Conservation (phyloP, 148 eudicot genomes). For the Silene uniflora region DNA sequence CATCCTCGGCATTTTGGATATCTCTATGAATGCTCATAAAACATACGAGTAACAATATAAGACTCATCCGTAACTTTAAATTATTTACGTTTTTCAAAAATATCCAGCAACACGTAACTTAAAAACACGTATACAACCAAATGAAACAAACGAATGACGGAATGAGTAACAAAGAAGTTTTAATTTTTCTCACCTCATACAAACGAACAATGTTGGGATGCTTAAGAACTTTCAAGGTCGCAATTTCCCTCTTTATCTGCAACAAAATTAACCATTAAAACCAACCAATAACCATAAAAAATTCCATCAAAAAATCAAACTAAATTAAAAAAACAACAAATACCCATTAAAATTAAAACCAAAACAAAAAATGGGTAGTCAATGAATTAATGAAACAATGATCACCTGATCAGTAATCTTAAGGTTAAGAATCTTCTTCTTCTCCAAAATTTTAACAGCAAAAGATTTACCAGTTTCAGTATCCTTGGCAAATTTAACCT, state of each 20-base stretch:
- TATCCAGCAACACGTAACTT: too few relatives aligned
- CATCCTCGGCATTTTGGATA: too few relatives aligned
- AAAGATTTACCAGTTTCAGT: conserved; percentile 54
- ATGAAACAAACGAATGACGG: too few relatives aligned
- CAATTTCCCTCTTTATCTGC: conserved; percentile 95
- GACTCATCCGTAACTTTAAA: too few relatives aligned
- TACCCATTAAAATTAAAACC: conserved; percentile 5
- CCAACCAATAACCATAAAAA: not conserved
- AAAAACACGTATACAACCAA: too few relatives aligned
- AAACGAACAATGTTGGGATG: conserved; percentile 89
- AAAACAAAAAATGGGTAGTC: not conserved
- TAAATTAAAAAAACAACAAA: not conserved
- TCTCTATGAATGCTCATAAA: not conserved
- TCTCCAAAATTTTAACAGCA: conserved; percentile 79
- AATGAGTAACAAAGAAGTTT: not conserved
- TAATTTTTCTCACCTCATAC: conserved; percentile 51
- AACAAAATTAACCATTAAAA: conserved; percentile 3
- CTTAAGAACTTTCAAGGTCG: conserved; percentile 74
- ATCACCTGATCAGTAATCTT: conserved; percentile 76
- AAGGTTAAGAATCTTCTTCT: conserved; percentile 55
- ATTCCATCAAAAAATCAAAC: not conserved
- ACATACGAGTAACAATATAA: not conserved
- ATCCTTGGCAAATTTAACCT: conserved; percentile 69
- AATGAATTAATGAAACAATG: too few relatives aligned
- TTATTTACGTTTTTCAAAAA: too few relatives aligned